Evolutionary conservation across 1,284 basidiomycete species (phyloP), one percentile per base, ranked within the genome.

Genomic region (Rhodotorula sp.): DNA sequence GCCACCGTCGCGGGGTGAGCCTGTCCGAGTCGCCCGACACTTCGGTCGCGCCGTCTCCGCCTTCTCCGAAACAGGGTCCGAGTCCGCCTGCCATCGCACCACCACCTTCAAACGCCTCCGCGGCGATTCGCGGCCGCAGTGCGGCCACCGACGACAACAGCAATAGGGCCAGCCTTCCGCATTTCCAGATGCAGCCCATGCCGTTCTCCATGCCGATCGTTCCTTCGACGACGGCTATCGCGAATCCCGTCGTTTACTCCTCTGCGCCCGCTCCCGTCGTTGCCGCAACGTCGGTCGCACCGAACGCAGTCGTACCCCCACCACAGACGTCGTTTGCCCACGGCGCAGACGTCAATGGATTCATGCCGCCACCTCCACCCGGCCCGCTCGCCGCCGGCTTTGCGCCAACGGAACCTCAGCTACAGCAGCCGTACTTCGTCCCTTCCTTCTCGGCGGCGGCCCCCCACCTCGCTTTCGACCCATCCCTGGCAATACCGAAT

Each of bases 101-200:
- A 29, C 26, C 53, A 30, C 26, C 53, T 51, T 15, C 4, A 24
- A 24, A 49, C n/a, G 6, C 48, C 45, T n/a, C 24, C 37, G 22
- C 51, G 14, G n/a, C 26, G 42, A n/a, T 18, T 8, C 55, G 46
- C 53, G 49, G 10, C 24, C 22, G 48, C 60, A 42, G 37, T 12
- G 37, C 37, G 10, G 14, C 12, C 37, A 42, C 37, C 37, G 14
- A 2, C 37, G 37, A 42, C 33, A 33, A 33, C 33, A 33, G 8
- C 37, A 42, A 42, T 3, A 14, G 37, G 37, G 14, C 10, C 26
- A 55, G 53, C 37, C 67, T 65, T 56, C 26, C 62, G 29, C 69
- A 71, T 44, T 71, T 62, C 63, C 69, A 71, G 56, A 55, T 66
- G 6, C 62, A 63, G 29, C 69, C 69, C 5, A 37, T 62, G 8